Evolutionary conservation across 331 rosid genomes (phyloP), one percentile per base, ranked within the genome.

Genomic region (Phaseolus coccineus): DNA sequence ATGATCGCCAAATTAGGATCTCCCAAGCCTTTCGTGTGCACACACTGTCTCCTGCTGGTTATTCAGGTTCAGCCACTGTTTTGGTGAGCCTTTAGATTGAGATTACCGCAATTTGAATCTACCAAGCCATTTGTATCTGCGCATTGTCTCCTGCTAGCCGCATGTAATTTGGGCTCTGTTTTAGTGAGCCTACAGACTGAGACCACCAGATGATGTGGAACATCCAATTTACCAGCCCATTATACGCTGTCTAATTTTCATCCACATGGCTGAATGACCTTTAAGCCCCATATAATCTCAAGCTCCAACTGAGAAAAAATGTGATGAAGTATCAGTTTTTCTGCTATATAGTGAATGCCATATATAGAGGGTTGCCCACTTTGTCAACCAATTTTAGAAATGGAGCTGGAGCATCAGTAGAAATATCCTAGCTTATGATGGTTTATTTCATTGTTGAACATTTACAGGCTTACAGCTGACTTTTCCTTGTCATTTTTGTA

Each of bases 401-500:
- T 51, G 48, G 65, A 69, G 39, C n/a, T 6, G 67, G 44, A 59
- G 55, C 65, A 37, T 52, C 19, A 64, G 19, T 19, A 42, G 30
- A 51, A 30, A 22, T 10, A 37, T 71, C 28, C 72, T 61, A 19
- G 65, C 22, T 24, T 71, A 11, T 19, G 3, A 50, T 72, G 8
- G 4, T 64, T 71, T 35, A 64, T 77, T 63, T 55, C 47, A 71
- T 71, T 47, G 58, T 44, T 22, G 6, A 56, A 19, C 71, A 78
- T 78, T 79, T 82, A 4, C 30, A 65, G 39, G 76, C 76, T 79
- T 82, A 4, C 30, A 65, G 39, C 88, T 76, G 83, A 84, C 83
- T 40, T 33, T 48, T 61, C 59, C 77, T 67, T 35, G 39, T 80
- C 57, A 55, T 64, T 71, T 86, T 63, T 42, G 66, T 85, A 96